Percentiles rank a stretch among this genome's conserved stretches.
phyloP scores from a whole-genome alignment of 2,329 filamentous ascomycete genomes.

The Fusarium xylarioides region DNA sequence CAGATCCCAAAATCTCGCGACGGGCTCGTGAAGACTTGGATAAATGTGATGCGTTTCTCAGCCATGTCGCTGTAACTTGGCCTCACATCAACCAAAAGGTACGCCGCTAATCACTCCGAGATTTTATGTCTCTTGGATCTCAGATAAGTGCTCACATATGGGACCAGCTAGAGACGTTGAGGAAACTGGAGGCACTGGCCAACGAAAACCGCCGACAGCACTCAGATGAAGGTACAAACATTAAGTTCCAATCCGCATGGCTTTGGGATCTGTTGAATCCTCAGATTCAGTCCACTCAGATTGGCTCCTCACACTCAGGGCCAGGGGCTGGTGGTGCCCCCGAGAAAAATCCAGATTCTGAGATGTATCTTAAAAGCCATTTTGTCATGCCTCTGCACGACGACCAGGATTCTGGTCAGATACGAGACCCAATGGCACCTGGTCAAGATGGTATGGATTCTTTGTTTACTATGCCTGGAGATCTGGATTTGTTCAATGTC shows the following conservation, averaged over 20 bases:
- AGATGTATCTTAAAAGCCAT: not conserved
- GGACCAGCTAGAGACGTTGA: not conserved
- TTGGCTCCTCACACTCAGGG: rapidly evolving
- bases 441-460: not conserved
- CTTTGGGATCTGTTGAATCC: not conserved
- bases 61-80: not conserved
- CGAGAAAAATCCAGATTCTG: not conserved
- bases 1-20: not conserved
- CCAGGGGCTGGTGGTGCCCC: too few species aligned
- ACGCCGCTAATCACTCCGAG: not conserved
- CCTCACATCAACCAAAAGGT: not conserved
- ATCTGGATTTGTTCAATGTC: not conserved
- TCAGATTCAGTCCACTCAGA: not conserved
- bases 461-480: not conserved
- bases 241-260: rapidly evolving
- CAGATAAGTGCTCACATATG: not conserved
- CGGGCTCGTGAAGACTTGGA: not conserved
- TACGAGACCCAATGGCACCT: rapidly evolving
- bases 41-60: not conserved
- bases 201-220: not conserved
- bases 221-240: not conserved
- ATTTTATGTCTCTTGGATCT: rapidly evolving
- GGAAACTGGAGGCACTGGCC: not conserved
- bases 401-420: not conserved
- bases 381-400: not conserved